Evolutionary conservation across 345 rosid genomes (phyloP).

Genomic region (Cardamine resedifolia): DNA sequence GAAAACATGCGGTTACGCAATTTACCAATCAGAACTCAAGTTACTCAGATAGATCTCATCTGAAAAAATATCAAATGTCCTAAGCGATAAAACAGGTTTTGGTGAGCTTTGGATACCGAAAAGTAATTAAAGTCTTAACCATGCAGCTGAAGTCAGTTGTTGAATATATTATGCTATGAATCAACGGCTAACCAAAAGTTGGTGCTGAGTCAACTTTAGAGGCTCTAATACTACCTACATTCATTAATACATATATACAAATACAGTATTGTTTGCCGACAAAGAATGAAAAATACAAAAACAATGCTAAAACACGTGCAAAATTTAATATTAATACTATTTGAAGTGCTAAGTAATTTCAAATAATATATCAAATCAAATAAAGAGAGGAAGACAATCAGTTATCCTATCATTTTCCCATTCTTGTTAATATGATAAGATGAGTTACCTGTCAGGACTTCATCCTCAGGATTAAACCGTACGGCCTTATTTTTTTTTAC

Average conservation of each 20-base stretch:
- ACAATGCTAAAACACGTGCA: conserved; percentile 10
- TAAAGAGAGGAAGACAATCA: not conserved
- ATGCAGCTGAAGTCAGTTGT: not conserved
- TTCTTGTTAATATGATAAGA: not conserved
- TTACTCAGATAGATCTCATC: not conserved
- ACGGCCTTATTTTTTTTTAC: no score
- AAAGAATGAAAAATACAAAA: not conserved
- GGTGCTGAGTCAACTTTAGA: not conserved
- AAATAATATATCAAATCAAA: not conserved
- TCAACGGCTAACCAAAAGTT: not conserved
- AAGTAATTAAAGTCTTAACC: not conserved
- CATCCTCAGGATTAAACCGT: no score
- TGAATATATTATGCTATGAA: not conserved
- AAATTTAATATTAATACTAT: not conserved
- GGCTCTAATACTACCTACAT: not conserved
- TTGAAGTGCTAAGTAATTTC: not conserved
- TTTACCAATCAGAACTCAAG: not conserved
- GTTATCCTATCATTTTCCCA: conserved; percentile 11
- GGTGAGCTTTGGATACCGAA: not conserved
- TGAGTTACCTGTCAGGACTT: no score
- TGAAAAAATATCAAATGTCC: not conserved
- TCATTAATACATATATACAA: not conserved
- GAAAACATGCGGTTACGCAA: not conserved
- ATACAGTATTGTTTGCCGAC: not conserved
- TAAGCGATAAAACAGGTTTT: not conserved